These are phyloP conservation scores for Cladophialophora yegresii DNA, from an alignment of 2,329 filamentous ascomycete genomes.

Conservation along the genomic window DNA sequence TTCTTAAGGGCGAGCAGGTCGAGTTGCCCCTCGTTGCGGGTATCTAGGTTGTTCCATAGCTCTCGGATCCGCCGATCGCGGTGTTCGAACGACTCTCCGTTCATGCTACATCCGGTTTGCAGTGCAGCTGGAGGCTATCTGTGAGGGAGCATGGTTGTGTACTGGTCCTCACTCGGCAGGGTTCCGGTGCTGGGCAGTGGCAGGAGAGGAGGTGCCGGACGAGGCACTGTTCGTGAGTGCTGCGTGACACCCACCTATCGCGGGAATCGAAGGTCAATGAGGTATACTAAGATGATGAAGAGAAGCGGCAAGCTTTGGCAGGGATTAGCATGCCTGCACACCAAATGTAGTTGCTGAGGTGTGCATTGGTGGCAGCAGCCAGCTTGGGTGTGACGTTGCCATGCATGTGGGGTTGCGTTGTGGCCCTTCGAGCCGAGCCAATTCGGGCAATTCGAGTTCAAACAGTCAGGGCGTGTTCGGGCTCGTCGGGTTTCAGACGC, in stretches of 20 bases:
- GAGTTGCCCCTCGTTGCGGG: conserved; percentile 72
- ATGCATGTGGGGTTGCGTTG: conserved; percentile 2
- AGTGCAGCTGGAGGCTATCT: conserved; percentile 31
- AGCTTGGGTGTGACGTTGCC: conserved; percentile 3
- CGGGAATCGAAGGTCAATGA: background rate
- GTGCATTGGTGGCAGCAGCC: background rate
- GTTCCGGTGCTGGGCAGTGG: conserved; percentile 3
- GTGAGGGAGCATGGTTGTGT: conserved; percentile 33
- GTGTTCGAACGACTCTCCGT: conserved; percentile 74
- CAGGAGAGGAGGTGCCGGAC: background rate
- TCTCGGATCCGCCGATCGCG: conserved; percentile 78
- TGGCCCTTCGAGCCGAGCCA: conserved; percentile 6
- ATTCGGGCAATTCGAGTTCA: background rate
- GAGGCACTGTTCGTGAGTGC: background rate
- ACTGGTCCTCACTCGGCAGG: conserved; percentile 11
- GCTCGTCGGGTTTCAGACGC: background rate
- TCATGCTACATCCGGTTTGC: conserved; percentile 55
- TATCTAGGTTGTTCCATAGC: conserved; percentile 82
- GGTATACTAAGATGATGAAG: background rate
- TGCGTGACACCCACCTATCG: background rate
- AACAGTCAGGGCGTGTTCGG: background rate
- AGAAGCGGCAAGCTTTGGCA: background rate
- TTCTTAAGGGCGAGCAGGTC: conserved; percentile 82
- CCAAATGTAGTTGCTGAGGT: conserved; percentile 4
- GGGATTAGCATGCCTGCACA: background rate